Base-by-base conservation (phyloP, 2,329 filamentous ascomycete genomes). In the Beauveria brongniartii region DNA sequence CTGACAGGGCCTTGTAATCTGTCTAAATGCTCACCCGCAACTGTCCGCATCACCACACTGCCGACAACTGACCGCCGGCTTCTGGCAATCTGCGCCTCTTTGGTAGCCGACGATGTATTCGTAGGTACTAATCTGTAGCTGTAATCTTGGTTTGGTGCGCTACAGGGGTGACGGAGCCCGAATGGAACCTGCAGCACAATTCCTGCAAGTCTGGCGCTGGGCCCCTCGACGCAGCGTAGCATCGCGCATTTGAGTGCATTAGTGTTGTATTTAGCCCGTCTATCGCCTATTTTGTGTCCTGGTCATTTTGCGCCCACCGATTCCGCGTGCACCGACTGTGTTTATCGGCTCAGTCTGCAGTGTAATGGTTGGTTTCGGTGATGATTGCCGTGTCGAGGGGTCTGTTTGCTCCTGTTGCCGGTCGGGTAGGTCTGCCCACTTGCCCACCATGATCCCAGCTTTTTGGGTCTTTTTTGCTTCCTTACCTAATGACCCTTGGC, bases 241-340 rank as follows among this genome's bases (percentile, higher is more conserved):
- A 58, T 58, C 55, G 47, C 44, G 55, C 18, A 47, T 9, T 22
- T 30, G 9, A 48, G 46, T 51, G 55, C 55, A 58, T 58, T 58
- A 58, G 55, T 51, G 55, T 18, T 18, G 18, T 22, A 6, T 24
- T 30, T 28, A 43, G 55, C 55, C 41, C 24, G 55, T 51, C 34
- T 51, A 58, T 58, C 55, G 55, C 55, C 55, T 46, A n/a, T 34
- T n/a, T 34, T 26, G 22, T 44, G 9, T 55, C 18, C n/a, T 24
- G 34, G 20, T 3, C n/a, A 43, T 43, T 14, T 14, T 54, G 52
- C 52, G 20, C 51, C 40, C 34, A 37, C 34, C 5, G 34, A 37
- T 37, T 37, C 12, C 34, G 34, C 14, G 34, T 37, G 34, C 34
- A 37, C 34, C 30, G 28, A 40, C n/a, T 22, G 48, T 28, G 14